Base-by-base conservation (phyloP, 345 rosid species). In the Carallia brachiata region DNA sequence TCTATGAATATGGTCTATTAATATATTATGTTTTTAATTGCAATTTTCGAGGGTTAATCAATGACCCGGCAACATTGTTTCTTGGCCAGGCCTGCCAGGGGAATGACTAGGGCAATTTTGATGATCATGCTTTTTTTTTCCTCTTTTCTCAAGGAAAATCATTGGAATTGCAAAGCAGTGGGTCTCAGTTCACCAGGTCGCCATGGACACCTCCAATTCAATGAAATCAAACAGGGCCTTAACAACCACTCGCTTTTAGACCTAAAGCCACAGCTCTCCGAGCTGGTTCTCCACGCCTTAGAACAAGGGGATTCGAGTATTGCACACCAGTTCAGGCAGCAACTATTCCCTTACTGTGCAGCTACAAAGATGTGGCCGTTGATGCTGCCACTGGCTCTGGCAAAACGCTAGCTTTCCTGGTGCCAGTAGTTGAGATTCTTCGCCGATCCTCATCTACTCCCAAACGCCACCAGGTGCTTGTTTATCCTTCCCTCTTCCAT, bases 371-470 rank as follows among this genome's bases (percentile, higher is more conserved):
- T 75, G 99, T 95, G 4, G 87, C 96, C 27, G 96, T 91, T 73
- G 97, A 91, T 73, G 97, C 97, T 48, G 92, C 93, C 74, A 92
- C 96, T n/a, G 98, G 97, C 63, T 89, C 92, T 28, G 98, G 97
- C 1, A 94, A 94, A 85, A 91, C 96, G 72, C 86, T 94, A 48
- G 96, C 98, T 28, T 94, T 91, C 75, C 71, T 94, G 7, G 75
- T 91, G 2, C 98, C 97, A 1, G 73, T 91, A 18, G 86, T 90
- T 15, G 98, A 94, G 74, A 88, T 90, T 64, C 82, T 91, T 71
- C 93, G 96, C 70, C 84, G 90, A 4, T 71, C 85, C 72, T 78
- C 83, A 1, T 74, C 83, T n/a, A 80, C 88, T 68, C 91, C 90
- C 13, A 92, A 90, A 66, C 81, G 83, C 52, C 93, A 90, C 56